Conservation (phyloP, 1,284 basidiomycete species). For the Sphaerobolus stellatus region DNA sequence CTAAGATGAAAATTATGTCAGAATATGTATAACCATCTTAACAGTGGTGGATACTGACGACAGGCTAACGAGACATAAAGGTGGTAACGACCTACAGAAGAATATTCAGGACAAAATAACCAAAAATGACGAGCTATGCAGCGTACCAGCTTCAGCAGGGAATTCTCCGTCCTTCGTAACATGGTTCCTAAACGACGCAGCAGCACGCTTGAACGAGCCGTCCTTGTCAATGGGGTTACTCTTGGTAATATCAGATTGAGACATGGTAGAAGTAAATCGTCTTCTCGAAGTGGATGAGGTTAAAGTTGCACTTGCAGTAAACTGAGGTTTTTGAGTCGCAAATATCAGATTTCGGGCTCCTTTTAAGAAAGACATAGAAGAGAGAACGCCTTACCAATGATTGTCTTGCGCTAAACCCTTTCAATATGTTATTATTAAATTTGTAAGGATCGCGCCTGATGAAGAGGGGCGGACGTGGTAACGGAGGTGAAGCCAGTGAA, state of each 20-base stretch:
- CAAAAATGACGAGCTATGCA: not conserved
- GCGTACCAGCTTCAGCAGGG: slow-evolving; percentile 76
- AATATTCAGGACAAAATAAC: not conserved
- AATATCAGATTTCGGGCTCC: too few species aligned
- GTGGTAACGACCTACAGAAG: slow-evolving; percentile 74
- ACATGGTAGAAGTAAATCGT: too few species aligned
- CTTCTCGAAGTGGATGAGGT: too few species aligned
- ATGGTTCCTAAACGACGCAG: slow-evolving; percentile 70
- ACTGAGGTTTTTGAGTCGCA: too few species aligned
- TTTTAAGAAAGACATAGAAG: too few species aligned
- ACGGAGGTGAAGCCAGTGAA: too few species aligned
- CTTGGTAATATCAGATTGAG: slow-evolving; percentile 60
- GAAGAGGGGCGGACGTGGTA: too few species aligned
- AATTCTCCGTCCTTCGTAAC: slow-evolving; percentile 77
- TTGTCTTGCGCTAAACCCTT: too few species aligned
- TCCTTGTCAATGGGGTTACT: slow-evolving; percentile 51
- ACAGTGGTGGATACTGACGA: slow-evolving; percentile 50
- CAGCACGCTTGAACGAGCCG: slow-evolving; percentile 80
- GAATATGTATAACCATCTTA: not conserved
- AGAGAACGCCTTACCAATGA: too few species aligned
- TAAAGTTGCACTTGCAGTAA: too few species aligned
- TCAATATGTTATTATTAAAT: too few species aligned
- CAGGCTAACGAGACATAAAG: slow-evolving; percentile 83
- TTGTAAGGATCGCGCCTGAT: too few species aligned
- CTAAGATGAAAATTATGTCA: slow-evolving; percentile 32